phyloP scores from a whole-genome alignment of 208 protist genomes.

The Leishmania aethiopica region DNA sequence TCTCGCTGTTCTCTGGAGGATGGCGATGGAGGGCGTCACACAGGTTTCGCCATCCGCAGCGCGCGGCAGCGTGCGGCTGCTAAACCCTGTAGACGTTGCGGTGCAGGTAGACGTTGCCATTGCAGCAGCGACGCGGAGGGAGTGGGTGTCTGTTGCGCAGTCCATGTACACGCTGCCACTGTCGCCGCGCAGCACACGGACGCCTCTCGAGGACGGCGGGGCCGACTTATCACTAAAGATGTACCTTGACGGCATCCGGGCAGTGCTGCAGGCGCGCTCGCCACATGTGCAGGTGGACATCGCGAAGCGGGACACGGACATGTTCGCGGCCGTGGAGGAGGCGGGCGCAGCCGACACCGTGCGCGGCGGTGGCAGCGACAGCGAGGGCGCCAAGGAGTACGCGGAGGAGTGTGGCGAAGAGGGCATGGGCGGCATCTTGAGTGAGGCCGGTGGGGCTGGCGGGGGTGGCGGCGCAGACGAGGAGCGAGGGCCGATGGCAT shows the following conservation, averaged over 20 bases:
- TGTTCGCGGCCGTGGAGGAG: constrained; percentile 6
- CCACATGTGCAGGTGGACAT: constrained; percentile 22
- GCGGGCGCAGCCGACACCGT: constrained; percentile 8
- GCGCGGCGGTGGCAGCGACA: constrained; percentile 24
- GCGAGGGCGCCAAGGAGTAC: constrained; percentile 18
- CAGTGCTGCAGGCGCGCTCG: constrained; percentile 24
- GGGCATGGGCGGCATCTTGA: constrained; percentile 17
- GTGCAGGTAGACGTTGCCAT: constrained; percentile 45
- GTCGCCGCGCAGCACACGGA: background rate
- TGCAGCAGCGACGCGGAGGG: constrained; percentile 25
- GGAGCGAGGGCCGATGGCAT: background rate
- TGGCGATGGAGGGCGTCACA: constrained; percentile 9
- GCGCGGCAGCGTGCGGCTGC: background rate
- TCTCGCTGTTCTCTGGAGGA: constrained; percentile 19
- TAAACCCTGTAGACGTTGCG: constrained; percentile 32
- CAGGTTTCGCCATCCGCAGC: background rate
- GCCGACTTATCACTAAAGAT: background rate
- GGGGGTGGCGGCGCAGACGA: background rate
- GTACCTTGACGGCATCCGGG: constrained; percentile 15
- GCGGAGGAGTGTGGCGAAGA: constrained; percentile 26
- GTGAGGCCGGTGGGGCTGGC: background rate
- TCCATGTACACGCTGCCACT: constrained; percentile 16
- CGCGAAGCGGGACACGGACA: constrained; percentile 10
- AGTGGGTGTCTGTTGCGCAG: constrained; percentile 40
- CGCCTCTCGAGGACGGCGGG: background rate